phyloP scores from a whole-genome alignment of 768 basidiomycete genomes.

The Rhizopogon vulgaris region DNA sequence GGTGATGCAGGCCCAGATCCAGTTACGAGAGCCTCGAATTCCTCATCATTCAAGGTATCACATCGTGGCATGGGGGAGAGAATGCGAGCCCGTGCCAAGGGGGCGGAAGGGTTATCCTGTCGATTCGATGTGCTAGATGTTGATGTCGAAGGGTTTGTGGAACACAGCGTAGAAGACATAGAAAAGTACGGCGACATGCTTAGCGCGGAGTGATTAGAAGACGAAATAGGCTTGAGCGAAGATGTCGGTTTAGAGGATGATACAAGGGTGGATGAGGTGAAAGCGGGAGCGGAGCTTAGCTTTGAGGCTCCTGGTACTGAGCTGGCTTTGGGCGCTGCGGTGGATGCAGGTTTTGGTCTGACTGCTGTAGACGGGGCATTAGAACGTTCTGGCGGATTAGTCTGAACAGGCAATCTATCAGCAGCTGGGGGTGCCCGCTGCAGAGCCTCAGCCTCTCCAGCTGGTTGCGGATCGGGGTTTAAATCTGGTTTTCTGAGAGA shows the following conservation, averaged over 20 bases:
- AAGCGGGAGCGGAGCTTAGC: slow-evolving; percentile 5
- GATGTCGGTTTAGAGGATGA: slow-evolving; percentile 5
- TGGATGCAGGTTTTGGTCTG: neutral
- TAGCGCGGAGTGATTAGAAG: slow-evolving; percentile 1
- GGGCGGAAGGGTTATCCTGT: slow-evolving; percentile 18
- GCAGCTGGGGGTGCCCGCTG: neutral
- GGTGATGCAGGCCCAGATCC: slow-evolving; percentile 5
- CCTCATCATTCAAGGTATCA: slow-evolving; percentile 24
- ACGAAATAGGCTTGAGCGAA: slow-evolving; percentile 2
- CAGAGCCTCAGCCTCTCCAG: neutral
- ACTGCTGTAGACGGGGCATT: neutral
- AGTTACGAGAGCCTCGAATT: slow-evolving; percentile 5
- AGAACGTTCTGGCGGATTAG: neutral
- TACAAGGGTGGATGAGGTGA: slow-evolving; percentile 9
- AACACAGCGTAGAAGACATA: neutral
- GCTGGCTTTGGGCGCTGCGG: neutral
- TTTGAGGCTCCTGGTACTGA: neutral
- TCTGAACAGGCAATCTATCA: neutral
- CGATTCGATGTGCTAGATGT: slow-evolving; percentile 4
- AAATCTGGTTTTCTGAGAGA: slow-evolving; percentile 21
- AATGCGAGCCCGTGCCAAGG: slow-evolving; percentile 23
- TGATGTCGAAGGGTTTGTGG: slow-evolving; percentile 19
- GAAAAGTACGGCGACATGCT: slow-evolving; percentile 17
- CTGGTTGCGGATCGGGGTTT: slow-evolving; percentile 5
- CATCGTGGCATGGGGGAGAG: slow-evolving; percentile 13